Percentiles rank a stretch among this genome's conserved stretches.
These are phyloP conservation scores for Barnettozyma siamensis DNA, from an alignment of 805 yeast species.

Conservation along the genomic window DNA sequence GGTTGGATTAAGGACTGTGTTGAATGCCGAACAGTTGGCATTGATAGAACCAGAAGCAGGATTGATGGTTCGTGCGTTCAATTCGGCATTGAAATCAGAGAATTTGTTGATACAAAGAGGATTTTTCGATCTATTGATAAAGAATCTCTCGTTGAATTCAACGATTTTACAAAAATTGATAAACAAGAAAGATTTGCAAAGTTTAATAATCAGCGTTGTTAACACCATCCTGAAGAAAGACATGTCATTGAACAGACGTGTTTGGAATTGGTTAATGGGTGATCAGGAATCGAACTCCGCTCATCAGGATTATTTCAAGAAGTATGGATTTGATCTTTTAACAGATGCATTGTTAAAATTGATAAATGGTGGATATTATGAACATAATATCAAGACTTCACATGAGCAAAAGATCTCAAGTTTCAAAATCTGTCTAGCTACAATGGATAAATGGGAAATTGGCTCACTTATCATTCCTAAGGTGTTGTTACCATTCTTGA, in stretches of 20 bases:
- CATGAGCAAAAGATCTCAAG: slow-evolving; percentile 40
- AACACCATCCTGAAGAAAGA: slow-evolving; percentile 72
- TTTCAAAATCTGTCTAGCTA: slow-evolving; percentile 59
- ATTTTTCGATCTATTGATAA: slow-evolving; percentile 71
- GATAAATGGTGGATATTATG: slow-evolving; percentile 29
- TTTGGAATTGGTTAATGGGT: slow-evolving; percentile 92
- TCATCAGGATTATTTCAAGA: slow-evolving; percentile 44
- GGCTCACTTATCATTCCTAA: slow-evolving; percentile 69
- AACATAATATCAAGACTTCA: slow-evolving; percentile 12
- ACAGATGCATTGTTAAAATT: slow-evolving; percentile 47
- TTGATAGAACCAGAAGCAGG: slow-evolving; percentile 78
- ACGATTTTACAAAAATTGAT: slow-evolving; percentile 45
- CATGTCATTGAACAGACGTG: slow-evolving; percentile 89
- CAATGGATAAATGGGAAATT: slow-evolving; percentile 94
- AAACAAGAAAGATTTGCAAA: slow-evolving; percentile 47
- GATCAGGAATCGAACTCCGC: slow-evolving; percentile 29
- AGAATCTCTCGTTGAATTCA: slow-evolving; percentile 61
- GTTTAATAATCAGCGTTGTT: slow-evolving; percentile 58
- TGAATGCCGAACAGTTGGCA: slow-evolving; percentile 48
- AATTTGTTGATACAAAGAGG: slow-evolving; percentile 80
- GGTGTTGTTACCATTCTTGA: slow-evolving; percentile 60
- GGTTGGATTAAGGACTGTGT: slow-evolving; percentile 19
- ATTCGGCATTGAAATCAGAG: slow-evolving; percentile 59
- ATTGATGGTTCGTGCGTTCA: slow-evolving; percentile 65
- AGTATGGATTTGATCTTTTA: slow-evolving; percentile 47